These are phyloP conservation scores for Parachaetomium inaequale DNA, from an alignment of 495 filamentous ascomycete species.

Conservation along the genomic window DNA sequence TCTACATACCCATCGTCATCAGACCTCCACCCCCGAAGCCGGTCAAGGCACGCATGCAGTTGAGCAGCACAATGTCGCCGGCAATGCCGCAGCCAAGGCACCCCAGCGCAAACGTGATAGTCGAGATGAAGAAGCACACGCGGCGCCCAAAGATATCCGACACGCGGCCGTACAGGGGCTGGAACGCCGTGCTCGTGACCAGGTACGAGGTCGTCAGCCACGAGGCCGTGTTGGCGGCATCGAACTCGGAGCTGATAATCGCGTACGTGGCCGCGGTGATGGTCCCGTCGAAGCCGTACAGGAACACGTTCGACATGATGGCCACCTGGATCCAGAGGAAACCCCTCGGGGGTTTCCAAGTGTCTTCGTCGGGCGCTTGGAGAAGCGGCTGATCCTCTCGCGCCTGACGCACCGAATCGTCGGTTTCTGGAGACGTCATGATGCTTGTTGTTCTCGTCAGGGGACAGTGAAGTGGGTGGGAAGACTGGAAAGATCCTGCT, in stretches of 20 bases:
- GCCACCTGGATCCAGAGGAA: constrained; percentile 50
- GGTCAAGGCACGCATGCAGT: constrained; percentile 46
- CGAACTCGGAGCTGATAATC: constrained; percentile 56
- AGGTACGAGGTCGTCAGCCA: constrained; percentile 77
- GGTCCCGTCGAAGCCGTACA: constrained; percentile 63
- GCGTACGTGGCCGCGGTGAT: constrained; percentile 65
- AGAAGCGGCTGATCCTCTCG: constrained; percentile 37
- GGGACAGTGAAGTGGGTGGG: background rate
- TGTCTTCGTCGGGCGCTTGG: constrained; percentile 29
- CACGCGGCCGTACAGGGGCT: constrained; percentile 45
- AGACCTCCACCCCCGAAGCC: constrained; percentile 59
- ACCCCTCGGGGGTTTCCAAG: constrained; percentile 36
- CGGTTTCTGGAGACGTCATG: constrained; percentile 8
- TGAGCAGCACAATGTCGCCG: constrained; percentile 38
- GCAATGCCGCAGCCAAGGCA: constrained; percentile 49
- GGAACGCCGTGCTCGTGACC: constrained; percentile 68
- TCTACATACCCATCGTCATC: constrained; percentile 55
- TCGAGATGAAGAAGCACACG: constrained; percentile 48
- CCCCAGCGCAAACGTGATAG: constrained; percentile 44
- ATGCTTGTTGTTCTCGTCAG: background rate
- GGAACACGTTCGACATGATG: constrained; percentile 64
- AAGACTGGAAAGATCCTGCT: background rate
- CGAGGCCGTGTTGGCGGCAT: constrained; percentile 48
- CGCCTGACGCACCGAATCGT: background rate
- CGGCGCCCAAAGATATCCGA: constrained; percentile 54